Base-by-base conservation (phyloP, 1,284 basidiomycete genomes). In the Trichosporon sp. region DNA sequence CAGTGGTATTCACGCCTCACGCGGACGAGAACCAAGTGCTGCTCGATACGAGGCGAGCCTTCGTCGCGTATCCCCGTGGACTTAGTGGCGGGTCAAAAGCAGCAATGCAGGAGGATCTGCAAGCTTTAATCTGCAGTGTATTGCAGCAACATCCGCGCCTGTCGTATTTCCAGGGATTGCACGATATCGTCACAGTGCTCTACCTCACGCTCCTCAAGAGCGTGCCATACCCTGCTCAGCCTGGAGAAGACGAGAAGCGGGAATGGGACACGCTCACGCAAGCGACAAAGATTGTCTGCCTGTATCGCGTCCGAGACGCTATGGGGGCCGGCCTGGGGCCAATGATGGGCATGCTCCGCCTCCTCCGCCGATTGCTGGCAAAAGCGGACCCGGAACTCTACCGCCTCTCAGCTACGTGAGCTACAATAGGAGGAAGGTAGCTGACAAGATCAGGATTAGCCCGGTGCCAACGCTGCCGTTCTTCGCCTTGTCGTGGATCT, bases 131-230 rank as follows among this genome's bases (percentile, higher is more conserved):
- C 62, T 85, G 90, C 1, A 82, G 85, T 1, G 77, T 94, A 2
- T 89, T 96, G 71, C 85, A 90, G 25, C 85, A 84, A 72, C 85
- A 89, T 64, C 88, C 88, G 6, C 84, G 83, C 37, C 81, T 97
- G 37, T 85, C 84, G 74, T 97, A 96, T 79, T 97, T 94, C 71
- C 92, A 95, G 81, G 94, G 94, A 44, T 95, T 92, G 76, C 94
- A 97, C 76, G 94, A 96, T 74, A 91, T 97, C 56, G 84, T 92
- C 32, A 89, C 91, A 0, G 91, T 96, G 11, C 69, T 96, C 0
- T 89, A 90, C 70, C 84, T 96, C 29, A 94, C 92, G 0, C 82
- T 94, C 7, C 21, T 74, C 21, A 14, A n/a, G 60, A 27, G 29
- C 27, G 49, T 54, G 25, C 49, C 49, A 16, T 54, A 54, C 14